phyloP scores from a whole-genome alignment of 2,329 filamentous ascomycete genomes.

The Alternaria consortialis region DNA sequence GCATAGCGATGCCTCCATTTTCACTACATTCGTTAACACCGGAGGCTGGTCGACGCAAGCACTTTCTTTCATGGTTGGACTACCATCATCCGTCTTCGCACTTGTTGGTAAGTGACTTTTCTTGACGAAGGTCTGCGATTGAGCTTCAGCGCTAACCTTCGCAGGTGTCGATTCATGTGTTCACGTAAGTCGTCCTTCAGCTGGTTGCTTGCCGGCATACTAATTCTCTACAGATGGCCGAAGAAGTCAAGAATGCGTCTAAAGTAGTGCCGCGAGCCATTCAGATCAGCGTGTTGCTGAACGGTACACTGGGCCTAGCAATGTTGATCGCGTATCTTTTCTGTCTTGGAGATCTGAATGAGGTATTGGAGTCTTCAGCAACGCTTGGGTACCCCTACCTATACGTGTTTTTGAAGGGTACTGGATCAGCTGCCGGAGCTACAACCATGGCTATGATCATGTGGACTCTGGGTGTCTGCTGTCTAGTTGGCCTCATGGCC shows the following conservation, averaged over 20 bases:
- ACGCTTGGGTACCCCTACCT: slow-evolving; percentile 5
- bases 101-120: slow-evolving; percentile 1
- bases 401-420: slow-evolving; percentile 6
- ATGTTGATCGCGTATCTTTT: slow-evolving; percentile 48
- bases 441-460: slow-evolving; percentile 17
- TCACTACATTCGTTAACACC: slow-evolving; percentile 53
- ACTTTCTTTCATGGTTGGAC: slow-evolving; percentile 11
- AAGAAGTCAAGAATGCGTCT: slow-evolving; percentile 35
- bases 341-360: slow-evolving; percentile 32
- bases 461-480: slow-evolving; percentile 11
- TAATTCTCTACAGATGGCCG: slow-evolving; percentile 18
- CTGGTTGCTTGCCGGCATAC: neutral
- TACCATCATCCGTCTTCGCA: slow-evolving; percentile 9
- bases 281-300: slow-evolving; percentile 43
- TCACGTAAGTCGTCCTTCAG: neutral
- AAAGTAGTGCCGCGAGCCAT: slow-evolving; percentile 42
- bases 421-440: slow-evolving; percentile 13
- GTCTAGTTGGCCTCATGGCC: slow-evolving; percentile 19
- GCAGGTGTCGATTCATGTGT: slow-evolving; percentile 10
- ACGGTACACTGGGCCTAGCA: slow-evolving; percentile 40
- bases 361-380: slow-evolving; percentile 5
- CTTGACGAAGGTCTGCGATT: neutral
- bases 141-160: neutral
- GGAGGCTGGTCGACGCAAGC: slow-evolving; percentile 45
- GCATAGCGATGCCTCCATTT: slow-evolving; percentile 40